Evolutionary conservation across 2,329 filamentous ascomycete species (phyloP), one percentile per base, ranked within the genome.

Genomic region (Pyricularia grisea): DNA sequence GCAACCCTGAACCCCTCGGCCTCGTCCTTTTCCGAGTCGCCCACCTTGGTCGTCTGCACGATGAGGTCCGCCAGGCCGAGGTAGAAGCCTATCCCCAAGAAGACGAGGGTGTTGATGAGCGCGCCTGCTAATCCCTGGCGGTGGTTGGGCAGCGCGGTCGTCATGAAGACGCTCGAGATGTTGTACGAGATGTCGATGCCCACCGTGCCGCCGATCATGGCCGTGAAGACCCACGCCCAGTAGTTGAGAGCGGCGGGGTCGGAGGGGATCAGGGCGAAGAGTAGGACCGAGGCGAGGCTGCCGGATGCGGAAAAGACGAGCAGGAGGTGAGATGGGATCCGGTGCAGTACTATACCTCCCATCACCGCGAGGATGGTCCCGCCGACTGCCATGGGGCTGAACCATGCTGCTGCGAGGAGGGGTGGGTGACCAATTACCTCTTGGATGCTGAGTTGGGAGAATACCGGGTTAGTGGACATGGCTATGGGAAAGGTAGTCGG

Each of bases 111-210:
- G 78, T 91, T 92, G 74, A 91, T 88, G 65, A 93, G 77, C 0
- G 88, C 90, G 0, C 91, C 90, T 0, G 90, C 91, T 0, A 92
- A 81, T 0, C 90, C 91, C 75, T 94, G 92, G 67, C 88, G 83
- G 14, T 85, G 83, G 4, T 82, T 81, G 0, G 91, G 90, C 71
- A 93, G 81, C 17, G 85, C 86, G 0, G 90, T 93, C 0, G 90
- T 93, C 76, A 93, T 90, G 78, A 92, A 94, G 70, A 94, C 85
- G 74, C 91, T 93, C 23, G 88, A 86, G 1, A 93, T 85, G 74
- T 90, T 92, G 79, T 90, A 93, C 7, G 87, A 88, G 68, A 93
- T 87, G 74, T 94, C 92, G 70, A 93, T 88, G 23, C 89, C 90
- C 42, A 93, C 81, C 0, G 91, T 94, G 14, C 84, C 85, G 71